phyloP scores from a whole-genome alignment of 805 yeast species.

The Tetrapisispora pingtungensis region DNA sequence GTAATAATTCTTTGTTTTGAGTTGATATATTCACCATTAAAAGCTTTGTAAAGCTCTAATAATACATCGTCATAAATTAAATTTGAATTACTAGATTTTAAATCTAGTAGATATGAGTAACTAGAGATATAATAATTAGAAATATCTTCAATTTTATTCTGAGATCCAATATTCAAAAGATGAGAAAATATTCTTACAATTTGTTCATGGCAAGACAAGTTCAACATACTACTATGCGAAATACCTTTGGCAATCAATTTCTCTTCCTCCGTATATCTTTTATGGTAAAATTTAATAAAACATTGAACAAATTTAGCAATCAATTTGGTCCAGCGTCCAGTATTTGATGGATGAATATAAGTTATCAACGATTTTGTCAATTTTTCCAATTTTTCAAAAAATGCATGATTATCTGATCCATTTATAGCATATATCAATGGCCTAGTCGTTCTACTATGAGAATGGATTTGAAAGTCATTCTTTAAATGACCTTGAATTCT shows the following conservation, averaged over 20 bases:
- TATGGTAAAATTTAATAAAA: constrained; percentile 50
- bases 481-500: constrained; percentile 36
- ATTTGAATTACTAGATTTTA: constrained; percentile 38
- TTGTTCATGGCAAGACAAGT: constrained; percentile 26
- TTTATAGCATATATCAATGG: constrained; percentile 47
- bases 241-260: constrained; percentile 17
- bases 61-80: constrained; percentile 44
- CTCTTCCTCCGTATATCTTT: constrained; percentile 43
- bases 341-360: constrained; percentile 83
- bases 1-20: constrained; percentile 73
- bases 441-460: constrained; percentile 40
- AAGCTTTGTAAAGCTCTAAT: constrained; percentile 67
- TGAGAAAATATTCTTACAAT: constrained; percentile 38
- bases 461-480: constrained; percentile 30
- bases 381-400: constrained; percentile 42
- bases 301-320: constrained; percentile 57
- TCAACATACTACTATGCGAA: constrained; percentile 20
- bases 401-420: constrained; percentile 36
- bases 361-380: constrained; percentile 65
- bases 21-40: constrained; percentile 50
- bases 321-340: constrained; percentile 77
- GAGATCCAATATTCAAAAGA: constrained; percentile 58
- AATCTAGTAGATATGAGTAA: constrained; percentile 52
- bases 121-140: constrained; percentile 50
- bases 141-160: constrained; percentile 53